Base-by-base conservation (phyloP, 192 early-diverging fungal genomes). In the Coemansia sp. region DNA sequence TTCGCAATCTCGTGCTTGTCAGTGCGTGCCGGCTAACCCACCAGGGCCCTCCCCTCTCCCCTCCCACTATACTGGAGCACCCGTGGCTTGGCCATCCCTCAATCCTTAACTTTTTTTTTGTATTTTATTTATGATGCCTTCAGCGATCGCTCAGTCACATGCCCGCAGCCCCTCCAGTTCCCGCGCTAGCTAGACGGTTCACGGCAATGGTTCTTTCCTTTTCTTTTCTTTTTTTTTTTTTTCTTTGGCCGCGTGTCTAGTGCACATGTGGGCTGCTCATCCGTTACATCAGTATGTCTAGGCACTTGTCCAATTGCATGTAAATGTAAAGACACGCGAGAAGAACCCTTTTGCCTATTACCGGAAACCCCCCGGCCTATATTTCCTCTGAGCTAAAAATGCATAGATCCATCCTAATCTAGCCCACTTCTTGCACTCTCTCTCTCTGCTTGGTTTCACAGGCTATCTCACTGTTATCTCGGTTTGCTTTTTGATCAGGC, bases 71-170 rank as follows among this genome's bases (percentile, higher is more conserved):
- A 54, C 51, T 25, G 6, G 27, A 17, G 51, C 51, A 11, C 27
- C 27, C 27, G 51, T 54, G 51, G 51, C 51, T 54, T 54, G 51
- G 6, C 12, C 29, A 54, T 54, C 27, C 45, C 45, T 47, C 45
- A 24, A 47, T 22, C 22, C 9, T 20, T 24, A 22, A 20, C 22
- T 25, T 25, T 54, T 54, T 31, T 14, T 17, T 22, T 17, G 15
- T 20, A 9, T 11, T 25, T 10, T 14, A 24, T 12, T 20, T 27
- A 27, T 22, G 51, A 15, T 25, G 22, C 7, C 15, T 54, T 29
- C 27, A 10, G 4, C 51, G 14, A 32, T 14, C 51, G 6, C 51
- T 31, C 19, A 24, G 51, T 54, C 51, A 54, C 51, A 54, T 54
- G 51, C 51, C 27, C 15, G 14, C 1, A 5, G 29, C 47, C 25